phyloP scores from a whole-genome alignment of 176 grass and related monocot species.

The Eragrostis curvula region DNA sequence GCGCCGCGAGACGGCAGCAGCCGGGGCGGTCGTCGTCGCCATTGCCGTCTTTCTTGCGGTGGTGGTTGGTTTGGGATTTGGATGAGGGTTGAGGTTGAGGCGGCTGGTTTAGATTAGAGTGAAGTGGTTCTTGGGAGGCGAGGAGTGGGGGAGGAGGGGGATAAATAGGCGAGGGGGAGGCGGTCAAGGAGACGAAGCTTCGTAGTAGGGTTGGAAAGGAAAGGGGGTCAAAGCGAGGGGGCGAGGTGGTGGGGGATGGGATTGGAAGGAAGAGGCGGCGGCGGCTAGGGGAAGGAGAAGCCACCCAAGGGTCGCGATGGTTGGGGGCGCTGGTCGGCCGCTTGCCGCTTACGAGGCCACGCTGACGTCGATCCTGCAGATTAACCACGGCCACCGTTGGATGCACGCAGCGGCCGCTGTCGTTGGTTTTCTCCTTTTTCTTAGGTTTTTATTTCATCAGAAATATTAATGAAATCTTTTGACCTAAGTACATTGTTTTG shows the following conservation, averaged over 20 bases:
- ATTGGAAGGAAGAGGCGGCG: slow-evolving; percentile 15
- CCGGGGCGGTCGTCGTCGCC: slow-evolving; percentile 24
- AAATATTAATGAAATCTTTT: too few species aligned
- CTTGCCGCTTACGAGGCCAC: neutral
- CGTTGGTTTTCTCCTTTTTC: too few species aligned
- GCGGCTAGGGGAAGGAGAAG: slow-evolving; percentile 18
- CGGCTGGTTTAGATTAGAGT: neutral
- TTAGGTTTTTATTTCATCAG: neutral
- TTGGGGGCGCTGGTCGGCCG: slow-evolving; percentile 24
- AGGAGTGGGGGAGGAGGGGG: neutral
- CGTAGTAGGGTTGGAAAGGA: too few species aligned
- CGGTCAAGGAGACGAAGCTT: slow-evolving; percentile 29
- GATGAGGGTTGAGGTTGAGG: neutral
- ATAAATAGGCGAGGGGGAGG: slow-evolving; percentile 10
- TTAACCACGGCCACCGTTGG: neutral
- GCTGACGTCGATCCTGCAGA: neutral
- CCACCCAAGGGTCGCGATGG: neutral
- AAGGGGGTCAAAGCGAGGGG: neutral
- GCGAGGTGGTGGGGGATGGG: too few species aligned
- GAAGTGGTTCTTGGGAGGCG: neutral
- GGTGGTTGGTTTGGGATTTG: neutral
- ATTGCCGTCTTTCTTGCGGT: neutral
- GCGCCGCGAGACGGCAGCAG: neutral
- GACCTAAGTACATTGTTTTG: too few species aligned
- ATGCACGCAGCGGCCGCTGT: neutral